Base-by-base conservation (phyloP, 2,329 filamentous ascomycete species). In the Sporothrix pallida region DNA sequence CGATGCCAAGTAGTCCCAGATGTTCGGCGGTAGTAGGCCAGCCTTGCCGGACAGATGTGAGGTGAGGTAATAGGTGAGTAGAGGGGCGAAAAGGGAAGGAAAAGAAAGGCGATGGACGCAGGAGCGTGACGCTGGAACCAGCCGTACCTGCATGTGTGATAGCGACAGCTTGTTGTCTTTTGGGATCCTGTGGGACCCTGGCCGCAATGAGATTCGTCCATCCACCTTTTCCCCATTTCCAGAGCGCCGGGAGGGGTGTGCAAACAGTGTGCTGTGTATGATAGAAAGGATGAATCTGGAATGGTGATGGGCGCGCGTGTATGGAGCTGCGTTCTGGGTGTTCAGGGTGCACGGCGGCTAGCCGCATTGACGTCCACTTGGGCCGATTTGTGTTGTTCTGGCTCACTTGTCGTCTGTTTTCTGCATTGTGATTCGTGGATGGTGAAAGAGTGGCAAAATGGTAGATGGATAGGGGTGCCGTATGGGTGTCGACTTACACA, bases 141-240 rank as follows among this genome's bases (percentile, higher is more conserved):
- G 5, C 26, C 17, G 60, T 72, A 67, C 60, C 60, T 72, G 70
- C 60, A 72, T 72, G 52, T 67, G 70, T 58, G 69, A 48, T 60
- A 54, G 46, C 20, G 37, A 48, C 60, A 20, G 48, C 9, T 13
- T n/a, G 54, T 15, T 20, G 54, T 46, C n/a, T 46, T n/a, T 70
- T 65, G 62, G 62, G 17, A 37, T 37, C 31, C 31, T 2, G 7
- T 23, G 12, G 60, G 56, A 6, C 37, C 20, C 44, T 54, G 67
- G 42, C 62, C 12, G 42, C 10, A 63, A 37, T 7, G 26, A 60
- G 26, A 17, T 60, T 60, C 56, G 56, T 17, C 37, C 56, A 15
- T 37, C 13, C 13, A 26, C 3, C 20, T 7, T 23, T 37, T 63
- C 37, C 60, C 37, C n/a, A 23, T 63, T 46, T 65, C 62, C 62